phyloP scores from a whole-genome alignment of 352 stramenopile species.

The Pythium rishiriense region DNA sequence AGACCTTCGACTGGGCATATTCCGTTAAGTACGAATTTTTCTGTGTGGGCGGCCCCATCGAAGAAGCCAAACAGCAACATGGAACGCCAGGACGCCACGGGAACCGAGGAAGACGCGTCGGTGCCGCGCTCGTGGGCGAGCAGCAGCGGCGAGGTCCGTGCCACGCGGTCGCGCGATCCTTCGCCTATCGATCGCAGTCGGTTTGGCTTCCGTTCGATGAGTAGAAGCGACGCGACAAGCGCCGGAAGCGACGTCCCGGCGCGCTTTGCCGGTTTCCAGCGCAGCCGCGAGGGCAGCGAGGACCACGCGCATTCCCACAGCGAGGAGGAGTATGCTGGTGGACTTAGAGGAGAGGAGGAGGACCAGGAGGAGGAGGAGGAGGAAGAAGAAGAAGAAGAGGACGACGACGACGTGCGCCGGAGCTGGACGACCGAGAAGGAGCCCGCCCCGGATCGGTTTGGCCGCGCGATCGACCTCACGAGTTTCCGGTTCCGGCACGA shows the following conservation, averaged over 20 bases:
- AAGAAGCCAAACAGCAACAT: conserved; percentile 5
- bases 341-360: conserved; percentile 1
- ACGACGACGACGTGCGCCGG: conserved; percentile 28
- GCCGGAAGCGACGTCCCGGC: conserved; percentile 2
- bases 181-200: conserved; percentile 12
- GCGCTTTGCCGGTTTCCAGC: conserved; percentile 11
- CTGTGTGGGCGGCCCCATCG: background rate
- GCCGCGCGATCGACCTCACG: background rate
- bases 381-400: conserved; percentile 31
- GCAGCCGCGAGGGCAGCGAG: conserved; percentile 4
- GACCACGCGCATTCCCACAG: background rate
- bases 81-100: background rate
- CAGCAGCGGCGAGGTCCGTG: background rate
- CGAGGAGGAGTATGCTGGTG: too few relatives aligned
- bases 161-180: background rate
- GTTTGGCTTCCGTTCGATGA: conserved; percentile 19
- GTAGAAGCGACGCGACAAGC: conserved; percentile 20
- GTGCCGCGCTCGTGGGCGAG: conserved; percentile 3
- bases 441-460: background rate
- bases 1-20: background rate
- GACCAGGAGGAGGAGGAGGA: conserved; percentile 15
- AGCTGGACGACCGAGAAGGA: conserved; percentile 32
- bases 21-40: conserved; percentile 2
- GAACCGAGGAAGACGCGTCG: background rate
- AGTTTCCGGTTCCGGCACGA: conserved; percentile 15